phyloP scores from a whole-genome alignment of 208 protist species.

The Jaenimonas drosophilae region DNA sequence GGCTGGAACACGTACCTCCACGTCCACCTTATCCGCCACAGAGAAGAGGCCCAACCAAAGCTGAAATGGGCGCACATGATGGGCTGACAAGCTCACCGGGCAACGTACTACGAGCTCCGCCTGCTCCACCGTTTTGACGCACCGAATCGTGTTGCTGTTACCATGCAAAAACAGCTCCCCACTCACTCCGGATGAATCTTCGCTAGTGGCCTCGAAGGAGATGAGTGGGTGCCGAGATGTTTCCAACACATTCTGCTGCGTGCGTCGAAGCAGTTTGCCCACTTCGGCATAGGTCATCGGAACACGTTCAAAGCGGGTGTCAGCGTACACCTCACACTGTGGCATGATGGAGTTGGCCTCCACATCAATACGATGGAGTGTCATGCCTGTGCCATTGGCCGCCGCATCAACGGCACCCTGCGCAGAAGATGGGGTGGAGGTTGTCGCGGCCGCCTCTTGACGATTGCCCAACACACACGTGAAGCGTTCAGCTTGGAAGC shows the following conservation, averaged over 20 bases:
- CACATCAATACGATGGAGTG: slow-evolving; percentile 53
- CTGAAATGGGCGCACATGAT: slow-evolving; percentile 40
- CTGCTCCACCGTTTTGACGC: slow-evolving; percentile 55
- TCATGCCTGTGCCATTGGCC: slow-evolving; percentile 7
- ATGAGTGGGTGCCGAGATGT: slow-evolving; percentile 55
- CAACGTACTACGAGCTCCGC: slow-evolving; percentile 73
- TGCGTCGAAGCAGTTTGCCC: slow-evolving; percentile 41
- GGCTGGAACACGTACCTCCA: slow-evolving; percentile 69
- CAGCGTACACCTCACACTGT: slow-evolving; percentile 65
- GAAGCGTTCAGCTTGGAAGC: slow-evolving; percentile 59
- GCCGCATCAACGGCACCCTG: too few species aligned
- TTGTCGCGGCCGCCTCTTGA: too few species aligned
- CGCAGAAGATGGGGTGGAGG: too few species aligned
- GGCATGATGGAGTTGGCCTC: slow-evolving; percentile 60
- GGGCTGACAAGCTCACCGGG: slow-evolving; percentile 48
- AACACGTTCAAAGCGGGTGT: slow-evolving; percentile 14
- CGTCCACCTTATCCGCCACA: slow-evolving; percentile 52
- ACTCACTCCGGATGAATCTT: slow-evolving; percentile 21
- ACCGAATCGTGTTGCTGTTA: slow-evolving; percentile 34
- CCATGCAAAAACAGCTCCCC: slow-evolving; percentile 59
- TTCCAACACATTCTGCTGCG: slow-evolving; percentile 36
- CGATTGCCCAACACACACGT: too few species aligned
- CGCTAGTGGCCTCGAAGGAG: slow-evolving; percentile 36
- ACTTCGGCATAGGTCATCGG: slow-evolving; percentile 53
- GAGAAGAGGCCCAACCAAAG: slow-evolving; percentile 65